A percentile compares a stretch with the other conserved stretches of the same genome.
Conservation (phyloP, 305 asterid genomes). For the Fraxinus sp. region DNA sequence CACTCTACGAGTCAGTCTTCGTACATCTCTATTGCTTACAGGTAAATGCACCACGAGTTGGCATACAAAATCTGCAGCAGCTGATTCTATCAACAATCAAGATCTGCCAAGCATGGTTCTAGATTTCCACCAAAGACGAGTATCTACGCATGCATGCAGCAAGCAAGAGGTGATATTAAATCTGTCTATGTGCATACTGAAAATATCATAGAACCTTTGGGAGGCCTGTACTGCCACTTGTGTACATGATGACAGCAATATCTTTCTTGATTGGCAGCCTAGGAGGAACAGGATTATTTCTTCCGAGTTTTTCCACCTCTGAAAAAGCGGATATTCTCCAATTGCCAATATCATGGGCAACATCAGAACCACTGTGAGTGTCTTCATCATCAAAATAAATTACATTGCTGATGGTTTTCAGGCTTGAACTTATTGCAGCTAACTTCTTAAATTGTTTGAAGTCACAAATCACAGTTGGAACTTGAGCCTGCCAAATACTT, state of each 20-base stretch:
- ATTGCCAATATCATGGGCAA: slow-evolving; percentile 35
- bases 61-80: slow-evolving; percentile 10
- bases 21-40: neutral
- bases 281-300: slow-evolving; percentile 48
- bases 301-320: slow-evolving; percentile 75
- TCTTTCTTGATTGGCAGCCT: slow-evolving; percentile 68
- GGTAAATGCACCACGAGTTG: neutral
- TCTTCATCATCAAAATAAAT: slow-evolving; percentile 66
- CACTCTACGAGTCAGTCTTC: neutral
- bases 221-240: slow-evolving; percentile 92
- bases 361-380: slow-evolving; percentile 38
- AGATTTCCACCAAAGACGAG: slow-evolving; percentile 2
- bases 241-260: slow-evolving; percentile 84
- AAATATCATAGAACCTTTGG: slow-evolving; percentile 62
- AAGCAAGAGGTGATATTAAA: slow-evolving; percentile 8
- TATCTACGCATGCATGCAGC: slow-evolving; percentile 20
- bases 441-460: slow-evolving; percentile 70
- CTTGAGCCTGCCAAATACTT: slow-evolving; percentile 67
- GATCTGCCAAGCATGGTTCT: slow-evolving; percentile 12
- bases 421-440: slow-evolving; percentile 55
- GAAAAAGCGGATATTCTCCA: slow-evolving; percentile 59
- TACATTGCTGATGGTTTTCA: slow-evolving; percentile 54
- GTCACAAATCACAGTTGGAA: slow-evolving; percentile 79
- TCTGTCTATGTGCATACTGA: slow-evolving; percentile 8
- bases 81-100: slow-evolving; percentile 3